Percentiles rank a stretch among this genome's conserved stretches.
Evolutionary conservation across 2,329 filamentous ascomycete species (phyloP).

Genomic region (Penicillium sp.): DNA sequence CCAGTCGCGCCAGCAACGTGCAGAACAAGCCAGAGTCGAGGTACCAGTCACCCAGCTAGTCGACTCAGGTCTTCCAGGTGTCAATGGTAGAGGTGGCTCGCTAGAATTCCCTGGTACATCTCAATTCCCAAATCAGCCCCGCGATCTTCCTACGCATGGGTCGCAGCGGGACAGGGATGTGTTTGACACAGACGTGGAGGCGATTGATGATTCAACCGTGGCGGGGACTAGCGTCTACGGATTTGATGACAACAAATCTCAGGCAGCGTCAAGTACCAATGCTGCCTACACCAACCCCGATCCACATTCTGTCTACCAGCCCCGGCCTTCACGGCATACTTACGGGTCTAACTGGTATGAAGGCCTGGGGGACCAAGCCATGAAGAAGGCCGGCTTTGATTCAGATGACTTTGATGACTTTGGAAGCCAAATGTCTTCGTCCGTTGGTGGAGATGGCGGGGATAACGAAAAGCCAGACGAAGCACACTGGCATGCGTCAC

Average conservation of each 20-base stretch:
- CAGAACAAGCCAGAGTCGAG: constrained; percentile 38
- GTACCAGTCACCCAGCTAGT: constrained; percentile 32
- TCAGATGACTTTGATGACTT: constrained; percentile 36
- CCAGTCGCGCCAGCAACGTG: constrained; percentile 34
- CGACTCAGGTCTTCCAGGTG: constrained; percentile 17
- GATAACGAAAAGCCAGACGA: constrained; percentile 34
- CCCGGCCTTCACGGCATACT: constrained; percentile 27
- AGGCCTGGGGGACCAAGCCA: constrained; percentile 35
- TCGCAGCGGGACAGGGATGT: constrained; percentile 34
- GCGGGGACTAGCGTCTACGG: constrained; percentile 41
- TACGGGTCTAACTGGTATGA: constrained; percentile 35
- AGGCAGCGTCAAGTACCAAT: constrained; percentile 21
- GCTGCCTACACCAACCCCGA: constrained; percentile 24
- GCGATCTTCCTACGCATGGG: constrained; percentile 5
- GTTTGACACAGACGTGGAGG: constrained; percentile 48
- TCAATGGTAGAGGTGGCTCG: constrained; percentile 18
- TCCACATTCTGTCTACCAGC: constrained; percentile 25
- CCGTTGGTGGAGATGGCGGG: constrained; percentile 28
- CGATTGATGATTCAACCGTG: constrained; percentile 46
- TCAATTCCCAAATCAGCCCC: constrained; percentile 19
- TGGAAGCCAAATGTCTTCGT: constrained; percentile 33
- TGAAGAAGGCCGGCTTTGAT: constrained; percentile 40
- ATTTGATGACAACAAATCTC: constrained; percentile 32
- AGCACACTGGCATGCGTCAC: constrained; percentile 30
- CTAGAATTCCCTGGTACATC: constrained; percentile 20